Base-by-base conservation (phyloP, 2,329 filamentous ascomycete genomes). In the Cadophora sp. region DNA sequence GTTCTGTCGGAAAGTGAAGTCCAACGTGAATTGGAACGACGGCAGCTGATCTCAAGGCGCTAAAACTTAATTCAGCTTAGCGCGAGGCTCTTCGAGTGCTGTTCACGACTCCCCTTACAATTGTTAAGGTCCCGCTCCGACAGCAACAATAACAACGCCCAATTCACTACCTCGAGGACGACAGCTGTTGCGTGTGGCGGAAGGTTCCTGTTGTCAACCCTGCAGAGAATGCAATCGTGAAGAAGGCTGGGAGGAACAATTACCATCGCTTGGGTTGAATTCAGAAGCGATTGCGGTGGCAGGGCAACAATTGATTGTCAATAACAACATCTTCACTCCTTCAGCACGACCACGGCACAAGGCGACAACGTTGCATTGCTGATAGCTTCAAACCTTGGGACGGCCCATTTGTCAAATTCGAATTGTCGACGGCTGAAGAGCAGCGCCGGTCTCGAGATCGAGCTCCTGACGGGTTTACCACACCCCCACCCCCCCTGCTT, bases 221-320 rank as follows among this genome's bases (percentile, higher is more conserved):
- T 47, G 62, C 59, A 63, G 64, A 53, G 65, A 64, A 63, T 72
- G 70, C 65, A 27, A 68, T 64, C 30, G 58, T 70, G 61, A 65
- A 60, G 45, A 62, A 66, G 53, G 64, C 62, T 62, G 55, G 60
- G 36, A 64, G 55, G 59, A 41, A 50, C 61, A 53, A 65, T 64
- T 65, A 45, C 41, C 41, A 33, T 43, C 43, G 43, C 47, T 60
- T 59, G 59, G 43, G 51, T 47, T 41, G 43, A 8, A 50, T 43
- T 66, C 27, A 53, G 55, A 64, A 58, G 48, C 61, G 69, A 70
- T 65, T 62, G 67, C 67, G 71, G 71, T 73, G 70, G 71, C 72
- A 72, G 71, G 72, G 68, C 72, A 71, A 70, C 69, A 66, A 59
- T 66, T 56, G 59, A 59, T 66, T 56, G 60, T 68, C 66, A 68